Evolutionary conservation across 768 basidiomycete species (phyloP), one percentile per base, ranked within the genome.

Genomic region (Dacryopinax primogenitus): DNA sequence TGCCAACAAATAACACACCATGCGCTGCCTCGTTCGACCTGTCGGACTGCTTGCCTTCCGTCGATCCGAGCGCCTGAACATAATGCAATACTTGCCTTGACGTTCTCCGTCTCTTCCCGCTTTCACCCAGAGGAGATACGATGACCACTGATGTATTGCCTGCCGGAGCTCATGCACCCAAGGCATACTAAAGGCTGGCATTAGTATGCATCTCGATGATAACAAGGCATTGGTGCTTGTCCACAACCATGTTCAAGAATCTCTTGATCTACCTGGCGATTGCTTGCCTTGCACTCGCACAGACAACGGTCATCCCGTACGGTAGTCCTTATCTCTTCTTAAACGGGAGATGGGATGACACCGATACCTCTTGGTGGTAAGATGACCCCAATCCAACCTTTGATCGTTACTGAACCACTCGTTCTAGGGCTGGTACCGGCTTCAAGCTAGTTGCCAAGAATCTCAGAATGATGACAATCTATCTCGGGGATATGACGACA

Each of bases 401-500:
- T 44, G 41, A 7, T 44, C 18, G 41, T 18, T n/a, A n/a, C n/a
- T 44, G 41, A 44, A 15, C 36, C 4, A 4, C 16, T 44, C 18
- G 41, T 7, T 18, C 41, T n/a, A 44, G 41, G 41, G 23, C 41
- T 4, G 41, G 41, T 23, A 44, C 41, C 6, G 82, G 83, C 0
- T 77, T 84, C 72, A 83, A 84, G 70, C 66, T 84, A 2, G 72
- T 80, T 63, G 76, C 80, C 34, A 67, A 74, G 34, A 78, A 79
- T 67, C 75, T 84, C 32, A 69, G 73, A 33, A 74, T 78, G 1
- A 67, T 84, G 16, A 66, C 74, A 0, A 70, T 84, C 51, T 78
- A 79, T 62, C 76, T 84, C 9, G 83, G 82, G 18, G 70, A 74
- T 0, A 77, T 81, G 67, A 83, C 83, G 1, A 82, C 81, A 0